These are phyloP conservation scores for Phaeotremella skinneri DNA, from an alignment of 768 basidiomycete genomes.

Conservation along the genomic window DNA sequence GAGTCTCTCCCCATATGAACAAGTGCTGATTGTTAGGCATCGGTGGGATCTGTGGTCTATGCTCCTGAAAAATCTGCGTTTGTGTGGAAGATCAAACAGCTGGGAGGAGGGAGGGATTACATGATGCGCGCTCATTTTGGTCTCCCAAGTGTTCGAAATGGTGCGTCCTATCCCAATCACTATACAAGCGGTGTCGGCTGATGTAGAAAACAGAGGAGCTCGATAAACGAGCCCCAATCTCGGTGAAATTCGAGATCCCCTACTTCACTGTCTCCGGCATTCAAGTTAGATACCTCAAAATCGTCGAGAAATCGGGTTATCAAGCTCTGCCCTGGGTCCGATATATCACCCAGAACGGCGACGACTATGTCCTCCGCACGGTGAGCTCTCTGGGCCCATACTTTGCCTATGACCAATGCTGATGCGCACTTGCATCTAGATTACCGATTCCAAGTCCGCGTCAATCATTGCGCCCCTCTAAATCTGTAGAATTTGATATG, in stretches of 20 bases:
- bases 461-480: constrained; percentile 48
- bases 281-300: constrained; percentile 95
- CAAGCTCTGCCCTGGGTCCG: constrained; percentile 94
- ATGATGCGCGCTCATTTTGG: constrained; percentile 98
- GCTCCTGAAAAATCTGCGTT: constrained; percentile 97
- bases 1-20: constrained; percentile 42
- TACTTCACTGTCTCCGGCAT: constrained; percentile 99
- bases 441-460: constrained; percentile 47
- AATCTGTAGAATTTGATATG: background rate
- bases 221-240: constrained; percentile 90
- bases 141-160: constrained; percentile 84
- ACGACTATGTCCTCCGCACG: constrained; percentile 52
- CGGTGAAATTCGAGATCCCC: constrained; percentile 96
- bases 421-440: constrained; percentile 12
- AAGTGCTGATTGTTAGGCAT: constrained; percentile 60
- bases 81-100: constrained; percentile 98
- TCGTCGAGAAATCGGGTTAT: constrained; percentile 98
- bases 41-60: constrained; percentile 93
- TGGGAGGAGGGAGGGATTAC: constrained; percentile 93
- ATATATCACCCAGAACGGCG: constrained; percentile 67
- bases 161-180: constrained; percentile 56
- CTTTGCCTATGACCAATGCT: background rate
- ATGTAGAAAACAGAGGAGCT: constrained; percentile 62
- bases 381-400: constrained; percentile 7
- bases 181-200: background rate